Base-by-base conservation (phyloP, 176 grass and related monocot species). In the Oryza australiensis region DNA sequence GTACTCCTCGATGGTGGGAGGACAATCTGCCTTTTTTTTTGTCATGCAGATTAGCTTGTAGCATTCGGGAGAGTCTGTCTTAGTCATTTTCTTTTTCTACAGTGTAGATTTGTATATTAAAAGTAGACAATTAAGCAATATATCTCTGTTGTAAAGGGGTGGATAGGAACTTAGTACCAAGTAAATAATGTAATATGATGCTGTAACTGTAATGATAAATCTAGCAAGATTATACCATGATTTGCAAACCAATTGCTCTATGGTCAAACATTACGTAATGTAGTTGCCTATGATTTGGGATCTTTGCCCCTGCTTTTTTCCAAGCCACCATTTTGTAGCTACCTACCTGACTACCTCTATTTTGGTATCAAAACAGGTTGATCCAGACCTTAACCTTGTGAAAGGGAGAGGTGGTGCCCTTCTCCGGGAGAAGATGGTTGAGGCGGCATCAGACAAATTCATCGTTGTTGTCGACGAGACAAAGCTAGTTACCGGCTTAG, bases 401-500 rank as follows among this genome's bases (percentile, higher is more conserved):
- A 99, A 99, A 87, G 96, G 96, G 3, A 89, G 96, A 24, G 96
- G 96, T 40, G 96, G 96, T 34, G 96, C 96, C 23, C 93, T 99
- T 49, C 93, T 99, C 23, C 90, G 95, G n/a, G 95, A 98, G 84
- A 98, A 98, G 87, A 98, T 94, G 86, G 95, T 99, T 0, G 96
- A 99, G 65, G 89, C 96, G 24, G 93, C 92, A 35, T 99, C 96
- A 13, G 90, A 76, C 9, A 99, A 95, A 69, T 99, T 99, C 2
- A 84, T 98, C 1, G 96, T 99, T 14, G 80, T 95, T 55, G 89
- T 83, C 2, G 96, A 99, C 12, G 96, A 99, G 30, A 99, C 96
- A 20, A 99, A 99, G 32, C 83, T 99, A 4, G 96, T 99, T 46
- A 88, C 91, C 15, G 96, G 96, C 11, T 86, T 99, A 28, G 96